These are phyloP conservation scores for Halophytophthora batemanensis DNA, from an alignment of 352 stramenopile genomes.

Conservation along the genomic window DNA sequence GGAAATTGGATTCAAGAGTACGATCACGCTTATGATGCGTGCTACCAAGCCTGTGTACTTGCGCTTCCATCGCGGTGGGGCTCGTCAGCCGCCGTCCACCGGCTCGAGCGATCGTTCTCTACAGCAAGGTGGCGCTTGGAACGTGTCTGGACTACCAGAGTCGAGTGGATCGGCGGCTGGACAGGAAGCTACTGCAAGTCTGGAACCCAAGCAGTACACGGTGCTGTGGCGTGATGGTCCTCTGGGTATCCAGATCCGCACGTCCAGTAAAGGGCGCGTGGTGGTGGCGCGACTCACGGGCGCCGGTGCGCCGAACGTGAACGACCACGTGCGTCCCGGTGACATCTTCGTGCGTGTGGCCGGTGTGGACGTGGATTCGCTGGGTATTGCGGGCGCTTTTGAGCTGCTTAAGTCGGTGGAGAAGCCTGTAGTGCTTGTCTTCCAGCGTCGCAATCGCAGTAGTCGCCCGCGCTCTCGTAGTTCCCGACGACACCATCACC, in stretches of 20 bases:
- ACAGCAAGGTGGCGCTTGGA: constrained; percentile 12
- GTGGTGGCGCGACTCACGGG: constrained; percentile 75
- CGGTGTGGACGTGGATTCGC: constrained; percentile 60
- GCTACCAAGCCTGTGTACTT: constrained; percentile 76
- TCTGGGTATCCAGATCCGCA: constrained; percentile 82
- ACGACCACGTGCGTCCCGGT: constrained; percentile 50
- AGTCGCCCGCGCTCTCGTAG: constrained; percentile 12
- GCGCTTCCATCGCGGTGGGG: constrained; percentile 47
- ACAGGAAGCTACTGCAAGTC: constrained; percentile 4
- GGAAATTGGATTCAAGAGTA: constrained; percentile 78
- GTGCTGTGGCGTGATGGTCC: constrained; percentile 74
- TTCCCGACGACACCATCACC: constrained; percentile 3
- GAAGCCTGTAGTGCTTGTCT: constrained; percentile 79
- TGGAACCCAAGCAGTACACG: constrained; percentile 60
- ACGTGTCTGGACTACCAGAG: constrained; percentile 4
- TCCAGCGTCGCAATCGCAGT: constrained; percentile 40
- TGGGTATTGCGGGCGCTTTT: constrained; percentile 73
- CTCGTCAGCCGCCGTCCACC: constrained; percentile 21
- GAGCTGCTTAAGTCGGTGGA: constrained; percentile 75
- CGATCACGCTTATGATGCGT: constrained; percentile 69
- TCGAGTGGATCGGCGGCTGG: constrained; percentile 2
- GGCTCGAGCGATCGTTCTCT: constrained; percentile 18
- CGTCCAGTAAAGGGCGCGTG: constrained; percentile 53
- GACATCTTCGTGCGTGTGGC: constrained; percentile 78
- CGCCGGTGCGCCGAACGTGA: constrained; percentile 46